Conservation (phyloP, 371 early-diverging fungal species). For the Haplosporangium sp. region DNA sequence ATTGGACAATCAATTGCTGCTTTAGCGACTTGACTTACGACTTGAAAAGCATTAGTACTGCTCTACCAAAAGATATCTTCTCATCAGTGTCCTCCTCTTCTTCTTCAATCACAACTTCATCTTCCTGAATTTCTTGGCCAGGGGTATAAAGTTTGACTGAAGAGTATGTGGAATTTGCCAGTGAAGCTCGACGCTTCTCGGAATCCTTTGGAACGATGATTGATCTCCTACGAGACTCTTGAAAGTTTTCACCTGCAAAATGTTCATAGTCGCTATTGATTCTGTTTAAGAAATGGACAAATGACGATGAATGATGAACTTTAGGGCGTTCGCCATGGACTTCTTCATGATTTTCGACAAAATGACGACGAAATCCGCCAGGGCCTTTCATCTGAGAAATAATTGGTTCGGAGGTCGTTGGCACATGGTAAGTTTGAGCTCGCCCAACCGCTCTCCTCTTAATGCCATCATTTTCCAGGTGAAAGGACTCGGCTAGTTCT, state of each 20-base stretch:
- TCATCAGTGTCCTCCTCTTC: slow-evolving; percentile 30
- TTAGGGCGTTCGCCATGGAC: slow-evolving; percentile 47
- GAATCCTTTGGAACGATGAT: slow-evolving; percentile 38
- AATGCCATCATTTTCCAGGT: slow-evolving; percentile 61
- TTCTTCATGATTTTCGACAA: slow-evolving; percentile 64
- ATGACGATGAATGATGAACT: slow-evolving; percentile 59
- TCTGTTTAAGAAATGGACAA: slow-evolving; percentile 76
- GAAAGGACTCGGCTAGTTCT: slow-evolving; percentile 2
- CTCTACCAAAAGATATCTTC: slow-evolving; percentile 47
- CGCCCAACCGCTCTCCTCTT: slow-evolving; percentile 14
- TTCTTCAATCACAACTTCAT: slow-evolving; percentile 45
- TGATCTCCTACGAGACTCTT: slow-evolving; percentile 24
- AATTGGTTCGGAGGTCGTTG: slow-evolving; percentile 5
- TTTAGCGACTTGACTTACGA: slow-evolving; percentile 19
- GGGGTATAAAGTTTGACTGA: slow-evolving; percentile 62
- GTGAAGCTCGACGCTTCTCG: slow-evolving; percentile 27
- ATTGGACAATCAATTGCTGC: background rate
- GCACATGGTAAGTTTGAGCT: slow-evolving; percentile 36
- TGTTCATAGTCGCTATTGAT: slow-evolving; percentile 66
- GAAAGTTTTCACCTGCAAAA: slow-evolving; percentile 81
- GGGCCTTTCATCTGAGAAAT: slow-evolving; percentile 61
- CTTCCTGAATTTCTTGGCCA: slow-evolving; percentile 63
- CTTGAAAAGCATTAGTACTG: slow-evolving; percentile 50
- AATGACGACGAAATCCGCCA: slow-evolving; percentile 79
- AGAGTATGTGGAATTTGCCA: slow-evolving; percentile 15